Base-by-base conservation (phyloP, 2,329 filamentous ascomycete genomes). In the Emergomyces orientalis region DNA sequence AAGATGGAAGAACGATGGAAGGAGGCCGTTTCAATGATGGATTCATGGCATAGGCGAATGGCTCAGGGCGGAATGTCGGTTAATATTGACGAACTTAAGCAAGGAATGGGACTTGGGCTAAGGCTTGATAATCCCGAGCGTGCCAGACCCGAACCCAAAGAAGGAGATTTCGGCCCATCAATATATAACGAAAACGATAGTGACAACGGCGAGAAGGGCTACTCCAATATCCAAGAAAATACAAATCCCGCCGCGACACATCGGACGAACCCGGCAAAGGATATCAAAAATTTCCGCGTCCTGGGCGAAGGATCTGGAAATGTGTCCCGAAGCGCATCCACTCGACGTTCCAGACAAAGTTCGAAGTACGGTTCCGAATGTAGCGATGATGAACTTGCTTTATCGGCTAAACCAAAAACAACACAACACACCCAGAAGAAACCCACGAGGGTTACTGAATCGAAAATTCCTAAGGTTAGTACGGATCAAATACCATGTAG, bases 1-100 rank as follows among this genome's bases (percentile, higher is more conserved):
- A 91, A 89, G 76, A 96, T 97, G 90, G 92, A 97, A 74, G 83
- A 80, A 27, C 85, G 91, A 60, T 96, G 94, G 91, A 87, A 86
- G 67, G 93, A 97, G 72, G 90, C 94, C 0, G 87, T 97, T 14
- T 83, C 86, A 43, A 85, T 99, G 77, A 96, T 99, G 79, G 90
- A 97, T 67, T 87, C 89, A 41, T 97, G 94, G 93, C 87, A 92
- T 65, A 88, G 86, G 72, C 84, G 90, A 51, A 91, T 96, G 84
- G 71, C 73, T 8, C 71, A 78, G 47, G 75, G 75, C 17, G 75
- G 77, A 41, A 73, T 75, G 55, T 75, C 73, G 2, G 69, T 79
- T 19, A 75, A 76, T 41, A 71, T 76, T 8, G 75, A 79, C 27
- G 76, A 78, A 61, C 67, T 81, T 39, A 74, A 73, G 52, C 72